These are phyloP conservation scores for Annulohypoxylon bovei DNA, from an alignment of 495 filamentous ascomycete genomes.

Conservation along the genomic window DNA sequence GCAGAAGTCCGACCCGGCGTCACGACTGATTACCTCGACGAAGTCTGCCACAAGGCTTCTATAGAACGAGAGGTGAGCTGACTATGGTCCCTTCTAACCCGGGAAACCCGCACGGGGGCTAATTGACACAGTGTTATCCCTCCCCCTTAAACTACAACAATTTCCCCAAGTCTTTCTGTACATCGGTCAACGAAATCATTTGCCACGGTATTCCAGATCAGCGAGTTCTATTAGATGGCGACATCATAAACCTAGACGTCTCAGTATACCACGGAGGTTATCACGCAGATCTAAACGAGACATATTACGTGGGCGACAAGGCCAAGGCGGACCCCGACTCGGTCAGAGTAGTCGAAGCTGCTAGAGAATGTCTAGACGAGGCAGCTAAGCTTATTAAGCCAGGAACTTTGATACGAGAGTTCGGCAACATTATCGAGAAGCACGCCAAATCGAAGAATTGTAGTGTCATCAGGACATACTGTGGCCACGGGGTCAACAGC, in stretches of 20 bases:
- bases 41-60: conserved; percentile 95
- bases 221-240: conserved; percentile 79
- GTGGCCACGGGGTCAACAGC: conserved; percentile 86
- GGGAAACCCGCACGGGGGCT: conserved; percentile 27
- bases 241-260: conserved; percentile 91
- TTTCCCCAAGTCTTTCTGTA: conserved; percentile 98
- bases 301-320: conserved; percentile 87
- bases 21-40: conserved; percentile 96
- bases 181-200: conserved; percentile 94
- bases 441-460: conserved; percentile 80
- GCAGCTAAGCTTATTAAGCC: conserved; percentile 88
- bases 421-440: conserved; percentile 85
- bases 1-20: conserved; percentile 83
- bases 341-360: conserved; percentile 85
- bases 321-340: conserved; percentile 77
- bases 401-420: conserved; percentile 84
- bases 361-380: conserved; percentile 82
- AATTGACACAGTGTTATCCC: conserved; percentile 82
- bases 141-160: conserved; percentile 95
- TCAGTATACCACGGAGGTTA: conserved; percentile 87
- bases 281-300: conserved; percentile 91
- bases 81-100: not conserved
- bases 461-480: conserved; percentile 89
- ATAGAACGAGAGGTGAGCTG: conserved; percentile 84
- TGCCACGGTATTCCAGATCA: conserved; percentile 92